A percentile compares a stretch with the other conserved stretches of the same genome.
Evolutionary conservation across 2,329 filamentous ascomycete genomes (phyloP).

Genomic region (Beauveria scarabaeidicola): DNA sequence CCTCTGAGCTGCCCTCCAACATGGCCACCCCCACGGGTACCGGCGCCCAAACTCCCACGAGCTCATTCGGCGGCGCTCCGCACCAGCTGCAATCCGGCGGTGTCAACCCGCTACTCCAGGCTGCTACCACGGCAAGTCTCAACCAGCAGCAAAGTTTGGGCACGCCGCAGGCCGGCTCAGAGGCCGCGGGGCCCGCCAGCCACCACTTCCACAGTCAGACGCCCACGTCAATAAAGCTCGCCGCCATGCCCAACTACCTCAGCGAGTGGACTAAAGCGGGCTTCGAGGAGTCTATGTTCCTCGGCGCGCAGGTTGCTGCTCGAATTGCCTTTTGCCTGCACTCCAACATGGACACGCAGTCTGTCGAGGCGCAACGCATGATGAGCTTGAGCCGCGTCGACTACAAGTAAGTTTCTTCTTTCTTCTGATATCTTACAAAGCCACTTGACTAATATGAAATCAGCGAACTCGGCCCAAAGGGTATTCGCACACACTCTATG

Average conservation of each 20-base stretch:
- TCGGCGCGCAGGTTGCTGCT: constrained; percentile 80
- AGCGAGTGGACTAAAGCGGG: constrained; percentile 80
- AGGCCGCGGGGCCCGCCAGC: constrained; percentile 26
- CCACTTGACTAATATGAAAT: constrained; percentile 12
- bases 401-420: constrained; percentile 44
- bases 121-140: constrained; percentile 69
- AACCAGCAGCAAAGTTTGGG: constrained; percentile 23
- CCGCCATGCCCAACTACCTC: constrained; percentile 74
- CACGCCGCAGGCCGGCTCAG: constrained; percentile 33
- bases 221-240: constrained; percentile 73
- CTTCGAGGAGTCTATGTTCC: constrained; percentile 74
- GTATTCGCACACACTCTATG: constrained; percentile 45
- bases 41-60: constrained; percentile 81
- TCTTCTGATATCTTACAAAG: background rate
- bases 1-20: constrained; percentile 89
- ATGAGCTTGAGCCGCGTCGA: constrained; percentile 52
- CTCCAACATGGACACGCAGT: constrained; percentile 43
- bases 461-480: constrained; percentile 48
- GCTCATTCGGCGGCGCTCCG: constrained; percentile 42
- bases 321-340: constrained; percentile 51
- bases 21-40: constrained; percentile 86
- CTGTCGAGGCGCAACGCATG: constrained; percentile 42
- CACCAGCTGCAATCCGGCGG: constrained; percentile 46
- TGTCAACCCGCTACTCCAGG: constrained; percentile 86
- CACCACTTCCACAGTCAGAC: constrained; percentile 57